Evolutionary conservation across 108 stramenopile species (phyloP), one percentile per base, ranked within the genome.

Genomic region (Pseudonitzschia multistriata): DNA sequence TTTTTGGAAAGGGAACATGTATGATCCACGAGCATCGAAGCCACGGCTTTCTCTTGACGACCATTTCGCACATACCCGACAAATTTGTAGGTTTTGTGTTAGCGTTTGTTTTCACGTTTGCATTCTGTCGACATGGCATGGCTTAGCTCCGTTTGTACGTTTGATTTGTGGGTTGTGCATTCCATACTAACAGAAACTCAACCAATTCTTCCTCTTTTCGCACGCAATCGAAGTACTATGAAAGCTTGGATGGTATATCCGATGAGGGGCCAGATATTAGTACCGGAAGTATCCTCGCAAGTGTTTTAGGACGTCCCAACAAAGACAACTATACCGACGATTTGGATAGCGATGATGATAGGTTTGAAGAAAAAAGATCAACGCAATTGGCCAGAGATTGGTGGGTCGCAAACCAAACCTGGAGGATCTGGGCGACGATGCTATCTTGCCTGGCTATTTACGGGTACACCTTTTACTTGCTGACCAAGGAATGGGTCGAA

Each of bases 21-120:
- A n/a, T 17, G 35, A 0, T 66, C 17, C 59, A 66, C 29, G 34
- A 53, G 31, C 71, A 76, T 31, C 63, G 85, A 13, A 86, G 84
- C 47, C 76, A 85, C 50, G 80, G 88, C 67, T 92, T 88, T 49
- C 85, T 83, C 29, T 42, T 65, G 45, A 89, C 88, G 13, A 93
- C 92, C 14, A 79, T 90, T 45, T 83, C 88, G 5, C 84, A 91
- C 49, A 85, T 93, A 49, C 83, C 81, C 27, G 70, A 76, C 52
- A 66, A 34, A 29, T 3, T 0, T 57, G 28, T 0, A 66, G 0
- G 31, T 34, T 0, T 29, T 5, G 25, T 57, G 30, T 11, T 19
- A 53, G 37, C 37, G 8, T 5, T 8, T 7, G 37, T 8, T 7
- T 5, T 8, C 5, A 8, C 37, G 8, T 5, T 37, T 71, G 37